Conservation (phyloP, 2,329 filamentous ascomycete species). For the Diaporthe sp. region DNA sequence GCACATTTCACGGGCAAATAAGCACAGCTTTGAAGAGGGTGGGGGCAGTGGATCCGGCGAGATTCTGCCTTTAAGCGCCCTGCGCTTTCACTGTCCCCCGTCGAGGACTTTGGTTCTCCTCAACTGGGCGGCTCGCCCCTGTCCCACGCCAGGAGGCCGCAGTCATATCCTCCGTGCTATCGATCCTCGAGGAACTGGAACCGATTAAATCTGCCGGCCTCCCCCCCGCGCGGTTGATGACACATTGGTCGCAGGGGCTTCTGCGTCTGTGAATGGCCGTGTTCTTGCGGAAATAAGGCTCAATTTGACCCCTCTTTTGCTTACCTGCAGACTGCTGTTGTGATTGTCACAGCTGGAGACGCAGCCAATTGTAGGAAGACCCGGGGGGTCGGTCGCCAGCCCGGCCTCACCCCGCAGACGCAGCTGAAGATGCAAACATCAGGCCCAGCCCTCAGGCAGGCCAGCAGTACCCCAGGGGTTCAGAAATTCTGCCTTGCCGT, state of each 20-base stretch:
- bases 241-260: not conserved
- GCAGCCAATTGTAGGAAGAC: not conserved
- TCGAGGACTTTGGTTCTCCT: not conserved
- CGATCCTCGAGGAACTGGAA: not conserved
- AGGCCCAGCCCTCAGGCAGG: not conserved
- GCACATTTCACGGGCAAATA: not conserved
- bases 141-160: not conserved
- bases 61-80: too few species aligned
- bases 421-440: not conserved
- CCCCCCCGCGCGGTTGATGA: not conserved
- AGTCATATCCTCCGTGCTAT: not conserved
- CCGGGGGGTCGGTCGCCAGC: not conserved
- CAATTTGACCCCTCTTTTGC: too few species aligned
- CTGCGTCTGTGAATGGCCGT: not conserved
- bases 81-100: not conserved
- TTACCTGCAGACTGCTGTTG: not conserved
- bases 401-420: not conserved
- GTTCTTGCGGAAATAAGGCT: not conserved
- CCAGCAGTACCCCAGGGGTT: not conserved
- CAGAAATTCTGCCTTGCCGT: conserved; percentile 3
- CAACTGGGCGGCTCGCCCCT: too few species aligned
- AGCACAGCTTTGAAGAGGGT: not conserved
- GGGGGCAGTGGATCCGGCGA: not conserved
- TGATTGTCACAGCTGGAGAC: not conserved
- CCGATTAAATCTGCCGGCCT: not conserved